Conservation (phyloP, 2,329 filamentous ascomycete genomes). For the Pseudocercospora fuligena region DNA sequence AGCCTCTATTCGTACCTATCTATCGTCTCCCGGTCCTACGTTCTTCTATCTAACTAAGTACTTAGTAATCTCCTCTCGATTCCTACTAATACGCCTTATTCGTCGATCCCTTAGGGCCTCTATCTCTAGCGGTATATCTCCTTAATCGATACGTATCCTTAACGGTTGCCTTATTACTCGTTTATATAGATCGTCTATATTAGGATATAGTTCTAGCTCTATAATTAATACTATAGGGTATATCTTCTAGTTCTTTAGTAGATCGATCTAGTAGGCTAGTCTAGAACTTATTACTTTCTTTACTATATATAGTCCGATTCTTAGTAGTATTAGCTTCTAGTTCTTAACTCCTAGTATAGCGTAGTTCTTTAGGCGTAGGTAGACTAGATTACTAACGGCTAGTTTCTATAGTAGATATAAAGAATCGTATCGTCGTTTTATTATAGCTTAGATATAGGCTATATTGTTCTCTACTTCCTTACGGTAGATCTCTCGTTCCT, state of each 20-base stretch:
- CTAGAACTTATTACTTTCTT: background rate
- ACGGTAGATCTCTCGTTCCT: background rate
- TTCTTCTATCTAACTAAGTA: too few species aligned
- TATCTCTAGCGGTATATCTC: background rate
- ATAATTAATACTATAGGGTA: constrained; percentile 13
- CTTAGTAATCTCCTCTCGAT: background rate
- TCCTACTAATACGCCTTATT: background rate
- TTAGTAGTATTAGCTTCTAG: background rate
- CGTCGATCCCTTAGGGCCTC: background rate
- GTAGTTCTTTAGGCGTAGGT: constrained; percentile 10
- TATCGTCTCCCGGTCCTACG: too few species aligned
- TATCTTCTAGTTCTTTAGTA: constrained; percentile 7
- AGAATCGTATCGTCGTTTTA: constrained; percentile 14
- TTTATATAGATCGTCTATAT: background rate
- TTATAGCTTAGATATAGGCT: background rate
- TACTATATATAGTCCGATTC: constrained; percentile 4
- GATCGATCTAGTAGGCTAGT: constrained; percentile 13
- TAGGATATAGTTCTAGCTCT: constrained; percentile 2
- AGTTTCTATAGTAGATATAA: background rate
- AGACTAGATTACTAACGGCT: background rate
- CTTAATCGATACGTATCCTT: background rate
- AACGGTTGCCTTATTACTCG: background rate
- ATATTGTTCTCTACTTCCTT: constrained; percentile 5
- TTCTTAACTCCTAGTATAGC: background rate
- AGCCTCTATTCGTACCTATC: too few species aligned